Evolutionary conservation across 1,139 yeast species (phyloP), one percentile per base, ranked within the genome.

Genomic region (Geotrichum bryndzae): DNA sequence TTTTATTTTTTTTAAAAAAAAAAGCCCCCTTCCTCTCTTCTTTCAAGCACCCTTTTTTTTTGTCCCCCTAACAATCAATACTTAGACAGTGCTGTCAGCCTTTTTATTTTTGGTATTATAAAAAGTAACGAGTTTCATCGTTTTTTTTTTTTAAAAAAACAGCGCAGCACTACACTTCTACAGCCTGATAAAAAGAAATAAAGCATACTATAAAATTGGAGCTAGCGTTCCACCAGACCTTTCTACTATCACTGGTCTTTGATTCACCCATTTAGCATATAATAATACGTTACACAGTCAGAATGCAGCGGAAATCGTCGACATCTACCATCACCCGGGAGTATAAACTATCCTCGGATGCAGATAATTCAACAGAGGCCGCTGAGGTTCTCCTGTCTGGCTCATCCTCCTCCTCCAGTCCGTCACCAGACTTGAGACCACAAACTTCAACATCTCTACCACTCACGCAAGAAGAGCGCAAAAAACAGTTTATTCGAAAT

Each of bases 401-500:
- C 10, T 35, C 41, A 13, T 35, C 41, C 11, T 35, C 15, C 41
- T 35, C 41, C 11, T 8, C 41, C 15, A 13, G 41, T 35, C 15
- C 41, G 41, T 35, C 41, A 2, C 3, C 41, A 3, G 8, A 5
- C 4, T 2, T 10, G 2, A 35, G 11, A 35, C 15, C 41, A 8
- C 15, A 35, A 35, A 13, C 15, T 13, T 35, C 41, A 35, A 2
- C 41, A 35, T 2, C 41, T 2, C 41, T 35, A 2, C 51, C 51
- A 18, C 27, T 29, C 15, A 23, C 53, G 35, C 25, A 48, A 22
- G 56, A 58, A 29, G 58, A 59, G 31, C 55, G 55, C 53, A 50
- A 38, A 22, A 27, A 29, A 45, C 35, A 45, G 18, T 59, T 60
- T 62, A 45, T 62, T 48, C 29, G 56, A n/a, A 54, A 57, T 23